Conservation (phyloP, 148 eudicot species). For the Chenopodium formosanum region DNA sequence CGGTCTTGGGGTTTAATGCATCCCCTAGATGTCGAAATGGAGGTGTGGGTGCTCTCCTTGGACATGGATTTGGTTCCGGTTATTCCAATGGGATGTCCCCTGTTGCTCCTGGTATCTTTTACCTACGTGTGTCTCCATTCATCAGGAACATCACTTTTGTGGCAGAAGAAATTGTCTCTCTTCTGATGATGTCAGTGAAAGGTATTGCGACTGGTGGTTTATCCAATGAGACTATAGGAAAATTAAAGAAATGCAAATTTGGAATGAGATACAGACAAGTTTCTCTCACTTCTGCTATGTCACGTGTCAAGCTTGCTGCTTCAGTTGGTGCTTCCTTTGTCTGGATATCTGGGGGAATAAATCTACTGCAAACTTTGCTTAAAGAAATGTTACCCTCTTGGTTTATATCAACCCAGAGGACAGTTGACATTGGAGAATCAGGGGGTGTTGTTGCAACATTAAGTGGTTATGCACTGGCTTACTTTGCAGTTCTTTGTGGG, state of each 20-base stretch:
- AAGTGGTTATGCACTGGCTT: slow-evolving; percentile 77
- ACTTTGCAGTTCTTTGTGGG: slow-evolving; percentile 72
- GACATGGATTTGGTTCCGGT: slow-evolving; percentile 82
- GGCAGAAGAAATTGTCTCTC: slow-evolving; percentile 66
- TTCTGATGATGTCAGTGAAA: slow-evolving; percentile 65
- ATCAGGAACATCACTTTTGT: slow-evolving; percentile 56
- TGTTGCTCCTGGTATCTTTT: slow-evolving; percentile 92
- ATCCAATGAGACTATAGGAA: slow-evolving; percentile 43
- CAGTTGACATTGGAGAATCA: slow-evolving; percentile 32
- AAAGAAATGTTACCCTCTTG: slow-evolving; percentile 81
- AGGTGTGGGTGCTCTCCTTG: slow-evolving; percentile 88
- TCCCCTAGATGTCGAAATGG: slow-evolving; percentile 46
- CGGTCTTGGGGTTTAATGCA: slow-evolving; percentile 57
- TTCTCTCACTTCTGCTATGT: slow-evolving; percentile 72
- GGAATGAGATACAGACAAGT: slow-evolving; percentile 63
- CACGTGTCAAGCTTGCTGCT: slow-evolving; percentile 76
- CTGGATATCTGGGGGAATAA: slow-evolving; percentile 76
- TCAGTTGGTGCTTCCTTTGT: slow-evolving; percentile 80
- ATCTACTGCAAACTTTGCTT: slow-evolving; percentile 55
- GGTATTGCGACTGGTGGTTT: slow-evolving; percentile 60
- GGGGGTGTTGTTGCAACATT: slow-evolving; percentile 58
- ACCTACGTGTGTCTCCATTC: slow-evolving; percentile 66
- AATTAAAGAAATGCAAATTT: slow-evolving; percentile 48
- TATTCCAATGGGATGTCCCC: slow-evolving; percentile 65
- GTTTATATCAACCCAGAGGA: slow-evolving; percentile 67